Conservation (phyloP, 2,329 filamentous ascomycete species). For the Cordyceps tenuipes region DNA sequence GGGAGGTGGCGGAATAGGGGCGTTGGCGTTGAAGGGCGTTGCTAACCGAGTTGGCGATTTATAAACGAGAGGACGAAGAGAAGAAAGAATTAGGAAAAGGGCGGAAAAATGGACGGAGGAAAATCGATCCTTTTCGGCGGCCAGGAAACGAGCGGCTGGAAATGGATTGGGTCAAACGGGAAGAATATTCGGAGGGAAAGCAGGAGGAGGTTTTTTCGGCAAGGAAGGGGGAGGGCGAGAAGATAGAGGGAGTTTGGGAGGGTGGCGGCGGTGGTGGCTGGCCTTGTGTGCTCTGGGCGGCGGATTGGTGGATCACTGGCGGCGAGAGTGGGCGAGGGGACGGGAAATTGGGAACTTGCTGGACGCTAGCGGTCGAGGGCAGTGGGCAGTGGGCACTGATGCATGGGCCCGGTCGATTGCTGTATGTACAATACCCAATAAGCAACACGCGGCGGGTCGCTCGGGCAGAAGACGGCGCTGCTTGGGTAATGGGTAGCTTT, state of each 20-base stretch:
- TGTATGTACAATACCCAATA: background rate
- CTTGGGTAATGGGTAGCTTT: background rate
- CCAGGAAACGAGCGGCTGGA: slow-evolving; percentile 13
- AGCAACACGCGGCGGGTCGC: background rate
- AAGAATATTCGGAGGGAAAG: background rate
- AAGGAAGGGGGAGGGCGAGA: background rate
- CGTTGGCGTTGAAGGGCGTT: background rate
- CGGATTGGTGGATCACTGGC: background rate
- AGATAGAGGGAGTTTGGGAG: background rate
- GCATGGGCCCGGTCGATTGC: background rate
- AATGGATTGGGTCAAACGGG: slow-evolving; percentile 6
- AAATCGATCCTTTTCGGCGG: background rate
- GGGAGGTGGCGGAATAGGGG: background rate
- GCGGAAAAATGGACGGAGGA: background rate
- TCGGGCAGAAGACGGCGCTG: background rate
- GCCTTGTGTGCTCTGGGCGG: background rate
- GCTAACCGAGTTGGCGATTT: background rate
- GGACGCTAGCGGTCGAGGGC: background rate
- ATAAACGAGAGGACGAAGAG: slow-evolving; percentile 5
- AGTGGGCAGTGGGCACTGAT: background rate
- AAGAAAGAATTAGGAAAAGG: background rate
- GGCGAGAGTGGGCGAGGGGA: background rate
- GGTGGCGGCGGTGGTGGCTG: background rate
- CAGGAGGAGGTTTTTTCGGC: slow-evolving; percentile 9
- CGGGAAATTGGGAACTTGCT: background rate